Percentiles rank a stretch among this genome's conserved stretches.
phyloP scores from a whole-genome alignment of 2,329 filamentous ascomycete species.

The Trichoderma sp. region DNA sequence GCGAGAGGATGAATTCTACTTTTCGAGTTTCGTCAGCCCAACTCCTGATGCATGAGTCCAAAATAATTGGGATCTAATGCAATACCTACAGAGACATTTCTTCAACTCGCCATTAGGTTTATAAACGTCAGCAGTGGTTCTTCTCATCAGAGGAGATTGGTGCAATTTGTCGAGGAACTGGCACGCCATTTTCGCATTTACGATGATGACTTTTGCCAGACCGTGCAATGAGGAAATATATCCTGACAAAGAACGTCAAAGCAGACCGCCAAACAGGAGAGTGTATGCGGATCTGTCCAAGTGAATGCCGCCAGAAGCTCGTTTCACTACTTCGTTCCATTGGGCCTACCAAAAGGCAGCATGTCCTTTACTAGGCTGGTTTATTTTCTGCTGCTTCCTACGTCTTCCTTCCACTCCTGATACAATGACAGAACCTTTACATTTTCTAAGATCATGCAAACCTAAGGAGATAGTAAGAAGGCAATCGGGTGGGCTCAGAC shows the following conservation, averaged over 20 bases:
- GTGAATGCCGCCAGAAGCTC: neutral
- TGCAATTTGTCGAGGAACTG: slow-evolving; percentile 56
- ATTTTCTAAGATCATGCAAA: neutral
- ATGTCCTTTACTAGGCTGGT: neutral
- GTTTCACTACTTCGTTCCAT: neutral
- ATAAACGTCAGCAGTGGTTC: slow-evolving; percentile 50
- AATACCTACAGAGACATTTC: slow-evolving; percentile 34
- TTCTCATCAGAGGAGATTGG: slow-evolving; percentile 34
- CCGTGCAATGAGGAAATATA: neutral
- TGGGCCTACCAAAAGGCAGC: neutral
- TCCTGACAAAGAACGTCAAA: neutral
- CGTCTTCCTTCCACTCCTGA: neutral
- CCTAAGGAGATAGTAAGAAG: neutral
- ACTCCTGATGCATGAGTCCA: neutral
- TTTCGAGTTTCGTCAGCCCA: slow-evolving; percentile 27
- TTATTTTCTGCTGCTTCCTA: neutral
- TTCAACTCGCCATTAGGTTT: slow-evolving; percentile 44
- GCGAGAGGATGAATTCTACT: slow-evolving; percentile 47
- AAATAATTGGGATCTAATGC: slow-evolving; percentile 35
- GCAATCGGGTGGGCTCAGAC: neutral
- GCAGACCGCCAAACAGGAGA: neutral
- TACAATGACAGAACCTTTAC: neutral
- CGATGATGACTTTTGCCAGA: neutral
- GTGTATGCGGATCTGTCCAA: neutral
- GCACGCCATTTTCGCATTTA: slow-evolving; percentile 47